Base-by-base conservation (phyloP, 352 stramenopile genomes). In the Globisporangium cystogenes region DNA sequence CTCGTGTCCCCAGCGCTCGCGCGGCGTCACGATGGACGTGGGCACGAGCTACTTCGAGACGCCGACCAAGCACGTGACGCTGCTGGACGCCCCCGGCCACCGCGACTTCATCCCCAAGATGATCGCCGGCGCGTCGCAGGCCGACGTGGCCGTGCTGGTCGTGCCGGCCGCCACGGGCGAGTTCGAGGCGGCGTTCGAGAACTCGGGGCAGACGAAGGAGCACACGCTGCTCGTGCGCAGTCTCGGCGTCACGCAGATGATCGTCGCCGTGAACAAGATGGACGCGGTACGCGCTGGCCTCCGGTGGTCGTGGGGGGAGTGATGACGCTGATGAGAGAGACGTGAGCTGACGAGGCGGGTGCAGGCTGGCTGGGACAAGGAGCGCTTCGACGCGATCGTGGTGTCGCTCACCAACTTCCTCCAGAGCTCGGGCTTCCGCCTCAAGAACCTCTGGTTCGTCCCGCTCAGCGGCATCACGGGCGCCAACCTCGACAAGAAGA, bases 251-350 rank as follows among this genome's bases (percentile, higher is more conserved):
- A 90, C 85, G 10, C 93, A 98, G 63, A 72, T 99, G 48, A 78
- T 99, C 37, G 92, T 99, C 15, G 96, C 93, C 0, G 74, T 99
- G 39, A 99, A 99, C 73, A 99, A 99, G 72, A 96, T 99, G 77
- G 97, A 99, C 65, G 82, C 90, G 20, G 86, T 96, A 26, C 5
- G 52, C 3, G 15, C 3, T 39, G 33, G 12, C 18, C 29, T 33
- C n/a, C n/a, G 33, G 8, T 39, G 4, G 27, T 1, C 2, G 12
- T 3, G 18, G 5, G 33, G 3, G 11, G 33, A 5, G 12, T 3
- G 5, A 1, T 1, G 2, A 39, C 6, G 33, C 27, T 24, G 11
- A 23, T n/a, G n/a, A n/a, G n/a, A n/a, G n/a, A n/a, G n/a, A n/a
- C n/a, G n/a, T n/a, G n/a, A n/a, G n/a, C n/a, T n/a, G n/a, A n/a